Evolutionary conservation across 208 protist genomes (phyloP), one percentile per base, ranked within the genome.

Genomic region (Blechomonas ayalai): DNA sequence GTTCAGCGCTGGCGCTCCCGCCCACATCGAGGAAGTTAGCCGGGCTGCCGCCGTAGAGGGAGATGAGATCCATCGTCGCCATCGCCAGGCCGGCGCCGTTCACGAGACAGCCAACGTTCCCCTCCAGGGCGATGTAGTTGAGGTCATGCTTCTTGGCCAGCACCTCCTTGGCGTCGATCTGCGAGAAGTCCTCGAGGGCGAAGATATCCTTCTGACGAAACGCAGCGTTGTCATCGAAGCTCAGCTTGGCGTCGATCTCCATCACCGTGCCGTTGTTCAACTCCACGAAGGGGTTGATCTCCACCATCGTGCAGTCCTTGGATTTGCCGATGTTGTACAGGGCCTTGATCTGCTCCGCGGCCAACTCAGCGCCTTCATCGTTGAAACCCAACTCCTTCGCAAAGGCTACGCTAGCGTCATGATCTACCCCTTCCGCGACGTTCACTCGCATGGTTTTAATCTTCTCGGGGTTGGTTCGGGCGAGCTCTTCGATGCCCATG

Each of bases 41-140:
- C 27, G 98, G 97, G 33, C 69, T 82, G 39, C 97, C 97, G 45
- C 97, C 97, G 64, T 97, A 69, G 12, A 99, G 72, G 49, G 98
- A 97, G 59, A 99, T 99, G 64, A 99, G 95, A 60, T 99, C 98
- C 97, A 99, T 99, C 24, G 98, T 99, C 16, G 98, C 97, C 98
- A 99, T 99, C 36, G 98, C 98, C 7, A 99, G 90, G 57, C 96
- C 98, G 20, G 96, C 97, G 60, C 97, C 97, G 60, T 99, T 99
- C 34, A 99, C 98, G 23, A 97, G 78, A 70, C 92, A 97, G 40
- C 87, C 88, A 43, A 99, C 98, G 77, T 97, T 98, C 50, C 98
- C 98, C 56, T 99, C 97, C 16, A 99, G 84, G 39, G 92, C 97
- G 65, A 99, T 98, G 79, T 99, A 99, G 87, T 99, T 99, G 29